Percentiles rank a stretch among this genome's conserved stretches.
Conservation (phyloP, 352 stramenopile genomes). For the Phytophthora boehmeriae region DNA sequence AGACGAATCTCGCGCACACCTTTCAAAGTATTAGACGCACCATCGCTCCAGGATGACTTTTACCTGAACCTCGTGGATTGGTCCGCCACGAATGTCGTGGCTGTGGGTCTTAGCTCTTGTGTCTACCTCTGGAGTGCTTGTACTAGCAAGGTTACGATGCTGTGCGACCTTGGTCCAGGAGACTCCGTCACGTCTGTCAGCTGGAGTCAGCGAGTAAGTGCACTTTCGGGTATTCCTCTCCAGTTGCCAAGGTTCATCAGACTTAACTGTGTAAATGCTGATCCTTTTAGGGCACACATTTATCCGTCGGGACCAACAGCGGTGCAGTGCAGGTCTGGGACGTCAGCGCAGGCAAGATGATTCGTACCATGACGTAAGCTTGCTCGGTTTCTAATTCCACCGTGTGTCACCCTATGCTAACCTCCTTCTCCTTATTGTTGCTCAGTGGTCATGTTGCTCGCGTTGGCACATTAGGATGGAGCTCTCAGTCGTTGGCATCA, state of each 20-base stretch:
- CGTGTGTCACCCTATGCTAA: slow-evolving; percentile 5
- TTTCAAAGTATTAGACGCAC: slow-evolving; percentile 98
- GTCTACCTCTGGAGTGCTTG: slow-evolving; percentile 97
- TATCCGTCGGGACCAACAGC: slow-evolving; percentile 94
- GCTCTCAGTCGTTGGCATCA: slow-evolving; percentile 86
- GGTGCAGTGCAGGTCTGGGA: slow-evolving; percentile 97
- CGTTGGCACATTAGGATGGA: slow-evolving; percentile 95
- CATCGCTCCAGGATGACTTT: slow-evolving; percentile 97
- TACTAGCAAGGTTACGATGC: slow-evolving; percentile 93
- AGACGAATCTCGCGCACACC: slow-evolving; percentile 92
- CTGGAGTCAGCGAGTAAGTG: slow-evolving; percentile 90
- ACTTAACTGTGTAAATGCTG: slow-evolving; percentile 10
- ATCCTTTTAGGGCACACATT: slow-evolving; percentile 75
- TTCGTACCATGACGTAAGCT: slow-evolving; percentile 89
- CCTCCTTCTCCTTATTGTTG: slow-evolving; percentile 9
- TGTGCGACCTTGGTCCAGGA: slow-evolving; percentile 83
- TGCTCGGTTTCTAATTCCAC: not conserved
- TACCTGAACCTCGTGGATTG: slow-evolving; percentile 99
- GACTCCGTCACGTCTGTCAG: slow-evolving; percentile 94
- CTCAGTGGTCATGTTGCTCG: slow-evolving; percentile 89
- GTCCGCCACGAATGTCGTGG: slow-evolving; percentile 95
- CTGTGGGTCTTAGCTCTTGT: slow-evolving; percentile 92
- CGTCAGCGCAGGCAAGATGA: slow-evolving; percentile 80
- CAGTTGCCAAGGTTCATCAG: not conserved
- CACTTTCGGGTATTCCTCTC: not conserved